phyloP scores from a whole-genome alignment of 179 eudicot species.

The Amaranthus tricolor region DNA sequence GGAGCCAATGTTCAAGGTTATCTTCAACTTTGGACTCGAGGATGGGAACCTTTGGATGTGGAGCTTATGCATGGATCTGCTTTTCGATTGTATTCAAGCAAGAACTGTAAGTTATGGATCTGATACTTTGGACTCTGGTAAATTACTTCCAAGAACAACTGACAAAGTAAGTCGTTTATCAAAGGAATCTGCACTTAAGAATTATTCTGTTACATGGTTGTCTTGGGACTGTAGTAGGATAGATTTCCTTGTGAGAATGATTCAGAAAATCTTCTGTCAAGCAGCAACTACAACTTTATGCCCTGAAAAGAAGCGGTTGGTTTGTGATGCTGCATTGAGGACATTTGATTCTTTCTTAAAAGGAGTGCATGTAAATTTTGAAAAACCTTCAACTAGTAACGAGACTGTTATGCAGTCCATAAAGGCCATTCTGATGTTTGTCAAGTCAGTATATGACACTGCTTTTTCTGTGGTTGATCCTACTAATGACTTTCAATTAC shows the following conservation, averaged over 20 bases:
- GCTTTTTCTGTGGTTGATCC: slow-evolving; percentile 28
- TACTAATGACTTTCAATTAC: slow-evolving; percentile 25
- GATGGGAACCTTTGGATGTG: slow-evolving; percentile 49
- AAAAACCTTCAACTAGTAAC: slow-evolving; percentile 38
- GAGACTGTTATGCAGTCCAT: slow-evolving; percentile 51
- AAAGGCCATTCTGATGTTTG: slow-evolving; percentile 39
- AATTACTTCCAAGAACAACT: slow-evolving; percentile 21
- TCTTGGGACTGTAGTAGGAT: slow-evolving; percentile 59
- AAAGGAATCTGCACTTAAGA: slow-evolving; percentile 38
- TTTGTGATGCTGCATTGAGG: slow-evolving; percentile 41
- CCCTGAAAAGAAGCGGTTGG: slow-evolving; percentile 35
- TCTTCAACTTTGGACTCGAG: slow-evolving; percentile 47
- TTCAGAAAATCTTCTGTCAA: slow-evolving; percentile 41
- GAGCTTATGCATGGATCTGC: slow-evolving; percentile 56
- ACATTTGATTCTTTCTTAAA: slow-evolving; percentile 53
- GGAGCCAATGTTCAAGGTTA: slow-evolving; percentile 64
- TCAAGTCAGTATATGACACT: slow-evolving; percentile 44
- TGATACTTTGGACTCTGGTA: slow-evolving; percentile 22
- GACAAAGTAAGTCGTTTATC: slow-evolving; percentile 18
- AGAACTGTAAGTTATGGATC: slow-evolving; percentile 30
- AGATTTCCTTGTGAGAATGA: slow-evolving; percentile 50
- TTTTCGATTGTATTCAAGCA: slow-evolving; percentile 47
- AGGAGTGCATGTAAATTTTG: slow-evolving; percentile 46
- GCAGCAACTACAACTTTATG: slow-evolving; percentile 31
- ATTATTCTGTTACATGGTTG: slow-evolving; percentile 50